Percentiles rank a stretch among this genome's conserved stretches.
Evolutionary conservation across 2,329 filamentous ascomycete species (phyloP).

Genomic region (Knoxdaviesia capensis): DNA sequence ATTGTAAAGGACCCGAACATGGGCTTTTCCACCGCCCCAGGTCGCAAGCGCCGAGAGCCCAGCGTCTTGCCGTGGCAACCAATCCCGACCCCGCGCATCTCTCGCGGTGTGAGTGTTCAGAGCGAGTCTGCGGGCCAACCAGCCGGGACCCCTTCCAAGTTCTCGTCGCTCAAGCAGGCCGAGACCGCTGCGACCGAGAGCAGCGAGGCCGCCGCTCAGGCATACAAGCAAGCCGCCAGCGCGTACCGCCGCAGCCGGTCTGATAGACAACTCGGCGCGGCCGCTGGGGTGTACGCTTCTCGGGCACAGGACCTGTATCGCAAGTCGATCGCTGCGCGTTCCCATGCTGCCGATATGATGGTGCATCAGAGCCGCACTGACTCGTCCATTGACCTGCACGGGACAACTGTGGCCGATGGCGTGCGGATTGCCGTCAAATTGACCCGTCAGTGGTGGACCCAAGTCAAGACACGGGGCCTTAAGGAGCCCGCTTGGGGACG

Average conservation of each 20-base stretch:
- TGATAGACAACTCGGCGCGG: constrained; percentile 53
- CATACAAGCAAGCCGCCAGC: constrained; percentile 16
- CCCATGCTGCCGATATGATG: constrained; percentile 41
- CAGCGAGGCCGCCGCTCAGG: constrained; percentile 10
- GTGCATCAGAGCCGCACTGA: constrained; percentile 46
- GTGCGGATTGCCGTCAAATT: constrained; percentile 53
- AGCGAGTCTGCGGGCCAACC: neutral
- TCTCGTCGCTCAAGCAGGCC: neutral
- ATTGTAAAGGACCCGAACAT: constrained; percentile 7
- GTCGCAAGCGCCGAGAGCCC: constrained; percentile 2
- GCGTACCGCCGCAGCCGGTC: constrained; percentile 35
- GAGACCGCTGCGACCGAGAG: constrained; percentile 1
- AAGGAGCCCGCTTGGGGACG: neutral
- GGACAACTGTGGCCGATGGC: constrained; percentile 62
- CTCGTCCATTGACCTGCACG: constrained; percentile 57
- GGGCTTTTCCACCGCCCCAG: neutral
- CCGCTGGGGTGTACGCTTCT: constrained; percentile 55
- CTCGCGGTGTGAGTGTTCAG: constrained; percentile 4
- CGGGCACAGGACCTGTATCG: constrained; percentile 43
- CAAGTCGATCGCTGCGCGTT: constrained; percentile 6
- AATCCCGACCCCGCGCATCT: constrained; percentile 5
- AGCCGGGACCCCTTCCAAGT: neutral
- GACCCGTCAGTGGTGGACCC: constrained; percentile 53
- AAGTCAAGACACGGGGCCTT: neutral
- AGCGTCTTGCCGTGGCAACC: constrained; percentile 3